Evolutionary conservation across 805 yeast genomes (phyloP).

Genomic region (Grigorovia yakushimaensis): DNA sequence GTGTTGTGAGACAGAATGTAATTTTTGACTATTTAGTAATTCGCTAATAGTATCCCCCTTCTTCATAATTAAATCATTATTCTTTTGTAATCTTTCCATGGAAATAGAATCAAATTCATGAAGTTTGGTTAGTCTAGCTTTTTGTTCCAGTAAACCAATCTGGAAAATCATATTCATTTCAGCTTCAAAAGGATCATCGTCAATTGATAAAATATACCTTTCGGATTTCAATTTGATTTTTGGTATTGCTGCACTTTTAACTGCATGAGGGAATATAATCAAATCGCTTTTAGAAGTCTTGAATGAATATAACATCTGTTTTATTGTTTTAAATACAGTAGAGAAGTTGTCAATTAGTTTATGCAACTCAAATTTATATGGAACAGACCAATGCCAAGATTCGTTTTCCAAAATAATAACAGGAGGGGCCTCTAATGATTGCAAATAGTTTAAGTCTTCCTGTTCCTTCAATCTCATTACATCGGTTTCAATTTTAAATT

Average conservation of each 20-base stretch:
- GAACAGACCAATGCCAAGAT: conserved; percentile 46
- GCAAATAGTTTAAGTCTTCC: conserved; percentile 5
- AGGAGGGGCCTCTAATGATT: conserved; percentile 6
- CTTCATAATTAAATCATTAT: background rate
- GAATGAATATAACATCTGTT: conserved; percentile 48
- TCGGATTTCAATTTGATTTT: conserved; percentile 44
- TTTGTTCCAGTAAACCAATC: conserved; percentile 59
- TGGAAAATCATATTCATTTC: conserved; percentile 56
- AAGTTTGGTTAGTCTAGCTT: conserved; percentile 44
- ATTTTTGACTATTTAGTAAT: conserved; percentile 2
- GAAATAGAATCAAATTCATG: conserved; percentile 29
- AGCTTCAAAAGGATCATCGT: conserved; percentile 85
- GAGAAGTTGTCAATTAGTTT: conserved; percentile 72
- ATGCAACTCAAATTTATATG: conserved; percentile 66
- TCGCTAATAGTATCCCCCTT: conserved; percentile 4
- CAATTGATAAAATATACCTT: conserved; percentile 54
- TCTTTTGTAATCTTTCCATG: conserved; percentile 6
- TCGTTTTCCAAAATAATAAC: conserved; percentile 34
- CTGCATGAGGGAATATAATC: conserved; percentile 31
- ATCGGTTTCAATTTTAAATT: conserved; percentile 21
- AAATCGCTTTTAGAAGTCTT: conserved; percentile 31
- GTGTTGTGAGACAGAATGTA: background rate
- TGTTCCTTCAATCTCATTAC: conserved; percentile 26
- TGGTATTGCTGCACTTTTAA: conserved; percentile 43
- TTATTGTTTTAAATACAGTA: conserved; percentile 54